Conservation (phyloP, 768 basidiomycete genomes). For the Leucosporidium creatinivorum region DNA sequence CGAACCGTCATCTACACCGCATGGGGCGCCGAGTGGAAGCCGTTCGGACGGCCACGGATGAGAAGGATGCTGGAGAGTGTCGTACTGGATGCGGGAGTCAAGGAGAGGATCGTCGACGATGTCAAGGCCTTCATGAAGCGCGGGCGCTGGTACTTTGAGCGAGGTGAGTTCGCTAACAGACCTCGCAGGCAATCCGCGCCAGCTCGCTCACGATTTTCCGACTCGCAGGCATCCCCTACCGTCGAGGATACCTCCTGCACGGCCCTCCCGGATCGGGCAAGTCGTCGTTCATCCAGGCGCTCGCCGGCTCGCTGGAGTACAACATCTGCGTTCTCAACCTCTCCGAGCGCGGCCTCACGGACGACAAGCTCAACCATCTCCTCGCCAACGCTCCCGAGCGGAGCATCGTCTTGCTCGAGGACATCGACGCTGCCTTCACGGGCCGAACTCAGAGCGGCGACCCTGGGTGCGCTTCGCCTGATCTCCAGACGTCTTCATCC, state of each 20-base stretch:
- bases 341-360: constrained; percentile 88
- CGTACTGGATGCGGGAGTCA: constrained; percentile 71
- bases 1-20: constrained; percentile 94
- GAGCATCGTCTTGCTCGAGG: constrained; percentile 91
- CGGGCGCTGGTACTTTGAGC: constrained; percentile 88
- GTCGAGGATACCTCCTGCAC: constrained; percentile 86
- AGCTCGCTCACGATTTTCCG: background rate
- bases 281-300: constrained; percentile 95
- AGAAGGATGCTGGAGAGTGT: constrained; percentile 84
- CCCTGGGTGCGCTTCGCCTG: constrained; percentile 63
- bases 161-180: constrained; percentile 66
- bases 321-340: constrained; percentile 94
- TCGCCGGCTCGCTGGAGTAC: constrained; percentile 84
- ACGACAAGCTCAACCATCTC: constrained; percentile 91
- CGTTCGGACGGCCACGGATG: constrained; percentile 82
- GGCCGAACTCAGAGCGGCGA: constrained; percentile 81
- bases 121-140: constrained; percentile 71
- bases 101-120: constrained; percentile 75
- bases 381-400: constrained; percentile 87
- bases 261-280: constrained; percentile 98
- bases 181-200: too few species aligned
- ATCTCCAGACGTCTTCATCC: background rate
- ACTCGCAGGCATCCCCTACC: constrained; percentile 80
- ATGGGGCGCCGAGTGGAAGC: constrained; percentile 93
- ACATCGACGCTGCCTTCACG: constrained; percentile 94